Conservation (phyloP, 257 asterid genomes). For the Solanum rostratum region DNA sequence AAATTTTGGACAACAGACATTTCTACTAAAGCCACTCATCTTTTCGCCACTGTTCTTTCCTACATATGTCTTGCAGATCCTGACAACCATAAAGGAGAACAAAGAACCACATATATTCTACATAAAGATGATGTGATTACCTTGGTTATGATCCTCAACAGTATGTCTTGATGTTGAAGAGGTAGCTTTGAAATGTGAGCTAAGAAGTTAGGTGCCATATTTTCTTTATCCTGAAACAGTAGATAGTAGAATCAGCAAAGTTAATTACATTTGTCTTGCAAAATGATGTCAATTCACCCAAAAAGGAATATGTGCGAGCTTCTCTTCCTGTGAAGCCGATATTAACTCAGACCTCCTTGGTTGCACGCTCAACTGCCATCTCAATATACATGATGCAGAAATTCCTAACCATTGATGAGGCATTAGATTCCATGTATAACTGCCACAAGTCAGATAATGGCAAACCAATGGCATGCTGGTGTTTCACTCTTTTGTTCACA, state of each 20-base stretch:
- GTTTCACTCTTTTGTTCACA: slow-evolving; percentile 89
- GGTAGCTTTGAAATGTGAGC: slow-evolving; percentile 66
- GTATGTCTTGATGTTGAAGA: slow-evolving; percentile 76
- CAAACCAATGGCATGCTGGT: slow-evolving; percentile 58
- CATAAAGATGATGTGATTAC: slow-evolving; percentile 21
- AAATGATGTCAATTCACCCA: not conserved
- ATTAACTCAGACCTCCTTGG: slow-evolving; percentile 46
- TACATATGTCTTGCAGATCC: not conserved
- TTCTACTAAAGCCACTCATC: not conserved
- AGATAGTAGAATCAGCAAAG: not conserved
- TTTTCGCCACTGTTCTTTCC: not conserved
- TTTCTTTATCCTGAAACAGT: slow-evolving; percentile 63
- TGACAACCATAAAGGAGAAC: not conserved
- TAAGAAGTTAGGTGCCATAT: slow-evolving; percentile 53
- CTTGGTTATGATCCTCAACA: slow-evolving; percentile 69
- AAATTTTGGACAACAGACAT: not conserved
- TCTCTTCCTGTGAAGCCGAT: not conserved
- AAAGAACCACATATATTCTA: not conserved
- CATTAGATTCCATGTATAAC: slow-evolving; percentile 56
- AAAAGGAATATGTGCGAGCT: not conserved
- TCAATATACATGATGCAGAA: slow-evolving; percentile 85
- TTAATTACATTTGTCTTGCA: not conserved
- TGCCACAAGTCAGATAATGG: slow-evolving; percentile 76
- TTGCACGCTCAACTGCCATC: slow-evolving; percentile 83
- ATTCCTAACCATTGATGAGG: slow-evolving; percentile 75